Base-by-base conservation (phyloP, 2,329 filamentous ascomycete genomes). In the Madurella fahalii region DNA sequence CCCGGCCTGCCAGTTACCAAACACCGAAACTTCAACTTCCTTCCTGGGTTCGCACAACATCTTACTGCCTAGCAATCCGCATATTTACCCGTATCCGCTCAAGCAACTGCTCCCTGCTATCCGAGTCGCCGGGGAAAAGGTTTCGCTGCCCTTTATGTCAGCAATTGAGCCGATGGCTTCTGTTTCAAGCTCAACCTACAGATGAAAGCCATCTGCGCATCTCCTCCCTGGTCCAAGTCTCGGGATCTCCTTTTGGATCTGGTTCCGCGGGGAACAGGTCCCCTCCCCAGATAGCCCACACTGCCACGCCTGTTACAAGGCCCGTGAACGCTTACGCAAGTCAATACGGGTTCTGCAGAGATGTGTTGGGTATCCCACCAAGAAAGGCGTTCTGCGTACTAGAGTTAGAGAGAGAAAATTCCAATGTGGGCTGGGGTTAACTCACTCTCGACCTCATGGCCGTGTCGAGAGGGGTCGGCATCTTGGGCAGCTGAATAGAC, bases 271-370 rank as follows among this genome's bases (percentile, higher is more conserved):
- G 92, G 65, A 96, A 95, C 65, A 96, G 81, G 59, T 93, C 90
- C 50, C 83, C 80, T 53, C 90, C 90, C 85, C 88, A 95, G 64
- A 96, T 93, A 16, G 83, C 81, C 86, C 88, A 96, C 41, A 83
- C 84, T 15, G 90, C 87, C 2, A 87, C 90, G 2, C 88, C 90
- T 7, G 89, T 88, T 13, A 96, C 81, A 50, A 95, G 79, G 9
- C 88, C 89, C 4, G 87, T 85, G 68, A 96, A 96, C 16, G 85
- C 89, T 85, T 73, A 52, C 64, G 65, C 47, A n/a, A 34, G 61
- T 71, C 58, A 69, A 59, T 49, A 32, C 42, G 47, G 5, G 40
- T 13, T 42, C n/a, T 34, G 20, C 9, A 40, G 9, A 52, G 43
- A 53, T 32, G 15, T 13, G 16, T n/a, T 5, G 9, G 18, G 3